phyloP scores from a whole-genome alignment of 2,329 filamentous ascomycete species.

The Colletotrichum limetticola region DNA sequence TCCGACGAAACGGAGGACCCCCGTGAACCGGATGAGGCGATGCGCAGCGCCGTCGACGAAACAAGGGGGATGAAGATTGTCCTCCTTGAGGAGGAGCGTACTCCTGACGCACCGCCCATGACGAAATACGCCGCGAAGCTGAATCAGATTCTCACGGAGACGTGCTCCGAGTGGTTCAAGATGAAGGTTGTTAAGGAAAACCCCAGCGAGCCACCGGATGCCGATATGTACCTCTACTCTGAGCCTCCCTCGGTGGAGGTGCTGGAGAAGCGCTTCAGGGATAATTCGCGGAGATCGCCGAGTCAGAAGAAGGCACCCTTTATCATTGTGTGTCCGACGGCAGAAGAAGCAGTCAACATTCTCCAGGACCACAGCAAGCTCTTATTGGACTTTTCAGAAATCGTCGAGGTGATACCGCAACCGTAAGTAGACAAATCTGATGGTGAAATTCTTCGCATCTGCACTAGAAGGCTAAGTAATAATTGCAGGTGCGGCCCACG shows the following conservation, averaged over 20 bases:
- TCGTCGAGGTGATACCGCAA: constrained; percentile 45
- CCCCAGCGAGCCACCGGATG: neutral
- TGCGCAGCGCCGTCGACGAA: constrained; percentile 25
- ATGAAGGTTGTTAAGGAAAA: constrained; percentile 42
- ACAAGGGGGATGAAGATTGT: constrained; percentile 36
- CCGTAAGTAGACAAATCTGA: constrained; percentile 34
- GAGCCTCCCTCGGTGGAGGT: constrained; percentile 40
- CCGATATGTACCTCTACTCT: constrained; percentile 42
- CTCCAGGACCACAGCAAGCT: constrained; percentile 37
- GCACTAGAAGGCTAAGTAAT: neutral
- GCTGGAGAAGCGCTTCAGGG: constrained; percentile 37
- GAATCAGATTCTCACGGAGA: constrained; percentile 43
- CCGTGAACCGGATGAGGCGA: constrained; percentile 34
- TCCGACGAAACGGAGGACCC: constrained; percentile 11
- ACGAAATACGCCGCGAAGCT: constrained; percentile 38
- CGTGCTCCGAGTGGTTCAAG: constrained; percentile 47
- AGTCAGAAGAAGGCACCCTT: constrained; percentile 37
- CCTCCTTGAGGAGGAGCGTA: constrained; percentile 34
- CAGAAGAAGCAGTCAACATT: constrained; percentile 43
- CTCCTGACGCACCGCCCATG: neutral
- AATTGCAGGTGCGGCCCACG: constrained; percentile 37
- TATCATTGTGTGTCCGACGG: constrained; percentile 43
- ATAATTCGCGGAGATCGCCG: neutral
- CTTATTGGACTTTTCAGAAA: constrained; percentile 38
- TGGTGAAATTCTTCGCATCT: too few relatives aligned